Evolutionary conservation across 2,329 filamentous ascomycete species (phyloP), one percentile per base, ranked within the genome.

Genomic region (Ascochyta rabiei): DNA sequence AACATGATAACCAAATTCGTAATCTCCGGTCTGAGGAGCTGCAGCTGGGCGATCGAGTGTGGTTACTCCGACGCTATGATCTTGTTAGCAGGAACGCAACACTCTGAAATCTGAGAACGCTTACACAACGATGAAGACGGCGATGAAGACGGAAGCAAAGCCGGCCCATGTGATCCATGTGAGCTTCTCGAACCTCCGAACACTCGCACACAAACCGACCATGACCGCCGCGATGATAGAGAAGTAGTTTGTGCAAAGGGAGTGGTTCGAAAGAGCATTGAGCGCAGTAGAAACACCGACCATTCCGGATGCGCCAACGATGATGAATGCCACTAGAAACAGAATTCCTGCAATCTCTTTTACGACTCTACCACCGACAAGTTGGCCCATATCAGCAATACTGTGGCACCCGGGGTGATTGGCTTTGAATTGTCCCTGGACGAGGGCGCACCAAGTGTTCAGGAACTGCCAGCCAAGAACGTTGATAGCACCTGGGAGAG

Each of bases 101-200:
- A 4, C 16, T 6, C n/a, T 18, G 26, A 8, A 24, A 10, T 33
- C 3, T 4, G 18, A 15, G 15, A 6, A 18, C 5, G 50, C 62
- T 56, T 57, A 60, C 59, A 85, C 82, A 41, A 85, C 76, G 48
- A 85, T 83, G 54, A 85, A 80, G 0, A 86, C 80, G 4, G 85
- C 84, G 15, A 79, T 72, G 60, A 84, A 86, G 33, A 88, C 81
- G 24, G 80, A 84, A 4, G 79, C 53, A 62, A 87, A 86, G 0
- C 85, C 86, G 10, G 79, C 80, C 81, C 83, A 88, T 0, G 84
- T 85, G 7, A 87, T 72, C 83, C 83, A 87, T 2, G 82, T 82
- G 46, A 88, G 81, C 61, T 86, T 82, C 43, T 84, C 80, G 54
- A 87, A 83, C 53, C 84, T 88, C 45, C 84, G 80, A 5, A 84